Evolutionary conservation across 495 filamentous ascomycete genomes (phyloP), one percentile per base, ranked within the genome.

Genomic region (Baudoinia panamericana): DNA sequence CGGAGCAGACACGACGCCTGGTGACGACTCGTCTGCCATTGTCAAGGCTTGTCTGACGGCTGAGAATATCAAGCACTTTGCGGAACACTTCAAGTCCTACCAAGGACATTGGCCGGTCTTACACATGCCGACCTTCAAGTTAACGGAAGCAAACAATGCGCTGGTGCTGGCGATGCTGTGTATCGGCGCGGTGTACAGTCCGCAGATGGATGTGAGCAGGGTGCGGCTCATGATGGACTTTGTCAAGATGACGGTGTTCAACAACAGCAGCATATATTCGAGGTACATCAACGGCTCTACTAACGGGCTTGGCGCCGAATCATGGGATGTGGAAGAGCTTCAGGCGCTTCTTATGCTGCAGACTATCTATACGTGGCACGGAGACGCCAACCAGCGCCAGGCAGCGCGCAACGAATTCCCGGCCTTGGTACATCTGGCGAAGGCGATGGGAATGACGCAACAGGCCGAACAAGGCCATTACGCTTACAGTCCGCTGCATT

Each of bases 101-200:
- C 72, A 80, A 43, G 64, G 64, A 41, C 78, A 81, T 56, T 77
- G 80, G 56, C 69, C 78, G n/a, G 67, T 79, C 46, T 63, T 82
- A 11, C 78, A 82, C 46, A 62, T 77, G 46, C 73, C 78, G 30
- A 76, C 76, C 2, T 81, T 82, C 54, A 65, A 72, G 41, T 65
- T 74, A 23, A 57, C 68, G 36, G 63, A 68, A n/a, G 66, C 70
- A 27, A 72, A 73, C 52, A 66, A 72, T 32, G 73, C 73, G 18
- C 62, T 81, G 15, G 52, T 78, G 24, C 58, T 78, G 12, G 63
- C 67, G 15, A 75, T 82, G 65, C 68, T 80, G 40, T 76, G 69
- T 44, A 63, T 79, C 45, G 76, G 77, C 13, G 76, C 76, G 21
- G 76, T 78, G 19, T 82, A 81, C 55, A 78, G 76, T 18, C 57